Percentiles rank a stretch among this genome's conserved stretches.
Evolutionary conservation across 192 early-diverging fungal species (phyloP).

Genomic region (Linnemannia schmuckeri): DNA sequence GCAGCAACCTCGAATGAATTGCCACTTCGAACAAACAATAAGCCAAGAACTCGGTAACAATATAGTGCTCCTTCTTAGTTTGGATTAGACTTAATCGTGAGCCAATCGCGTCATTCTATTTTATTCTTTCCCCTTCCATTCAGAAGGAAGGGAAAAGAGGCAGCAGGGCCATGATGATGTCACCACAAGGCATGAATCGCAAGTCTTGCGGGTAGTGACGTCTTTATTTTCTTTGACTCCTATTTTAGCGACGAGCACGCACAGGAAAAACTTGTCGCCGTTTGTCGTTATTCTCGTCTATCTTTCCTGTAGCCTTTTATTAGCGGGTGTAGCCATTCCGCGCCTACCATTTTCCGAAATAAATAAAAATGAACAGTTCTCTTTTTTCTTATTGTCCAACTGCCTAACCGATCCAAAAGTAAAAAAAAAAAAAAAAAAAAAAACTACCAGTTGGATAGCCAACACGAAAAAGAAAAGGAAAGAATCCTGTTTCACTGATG

Average conservation of each 20-base stretch:
- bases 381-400: no score
- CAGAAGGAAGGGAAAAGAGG: neutral
- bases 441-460: no score
- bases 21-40: conserved; percentile 30
- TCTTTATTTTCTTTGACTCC: neutral
- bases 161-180: neutral
- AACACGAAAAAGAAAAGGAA: neutral
- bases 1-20: conserved; percentile 26
- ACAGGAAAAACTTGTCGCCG: neutral
- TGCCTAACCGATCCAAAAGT: no score
- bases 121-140: neutral
- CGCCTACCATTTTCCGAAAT: no score
- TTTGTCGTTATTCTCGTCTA: no score
- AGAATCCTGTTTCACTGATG: neutral
- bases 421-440: no score
- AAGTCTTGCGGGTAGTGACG: neutral
- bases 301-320: no score
- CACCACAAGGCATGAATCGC: neutral
- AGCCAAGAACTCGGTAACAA: conserved; percentile 45
- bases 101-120: conserved; percentile 7
- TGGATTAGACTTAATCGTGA: neutral
- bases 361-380: no score
- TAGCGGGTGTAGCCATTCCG: no score
- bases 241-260: no score
- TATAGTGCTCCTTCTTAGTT: conserved; percentile 10